phyloP scores from a whole-genome alignment of 176 grass and related monocot genomes.

The Ensete glaucum region DNA sequence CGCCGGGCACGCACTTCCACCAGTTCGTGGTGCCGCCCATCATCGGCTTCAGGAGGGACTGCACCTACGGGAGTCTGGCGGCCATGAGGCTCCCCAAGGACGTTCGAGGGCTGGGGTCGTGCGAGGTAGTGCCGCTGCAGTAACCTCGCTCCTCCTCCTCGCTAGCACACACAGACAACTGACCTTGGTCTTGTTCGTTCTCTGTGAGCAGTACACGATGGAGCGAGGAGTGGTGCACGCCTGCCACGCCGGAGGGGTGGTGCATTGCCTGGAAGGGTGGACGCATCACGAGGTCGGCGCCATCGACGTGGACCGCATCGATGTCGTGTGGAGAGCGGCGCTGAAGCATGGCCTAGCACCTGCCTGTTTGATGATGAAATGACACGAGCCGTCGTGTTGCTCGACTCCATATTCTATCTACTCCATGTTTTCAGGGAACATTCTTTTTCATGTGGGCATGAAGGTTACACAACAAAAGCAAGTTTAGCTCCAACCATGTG shows the following conservation, averaged over 20 bases:
- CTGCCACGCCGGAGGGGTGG: slow-evolving; percentile 94
- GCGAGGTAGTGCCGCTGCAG: slow-evolving; percentile 41
- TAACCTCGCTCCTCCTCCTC: background rate
- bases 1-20: slow-evolving; percentile 85
- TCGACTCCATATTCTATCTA: too few species aligned
- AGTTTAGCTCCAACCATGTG: too few species aligned
- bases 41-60: slow-evolving; percentile 72
- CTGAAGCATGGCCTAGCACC: slow-evolving; percentile 64
- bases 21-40: slow-evolving; percentile 95
- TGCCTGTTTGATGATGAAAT: slow-evolving; percentile 40
- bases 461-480: too few species aligned
- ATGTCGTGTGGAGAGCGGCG: slow-evolving; percentile 80
- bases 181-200: background rate
- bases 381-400: too few species aligned
- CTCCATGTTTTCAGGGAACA: too few species aligned
- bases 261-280: slow-evolving; percentile 89
- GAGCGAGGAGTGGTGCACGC: slow-evolving; percentile 86
- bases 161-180: too few species aligned
- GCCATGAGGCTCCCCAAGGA: slow-evolving; percentile 93
- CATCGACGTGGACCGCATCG: slow-evolving; percentile 74
- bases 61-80: slow-evolving; percentile 78
- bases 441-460: too few species aligned
- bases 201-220: slow-evolving; percentile 63
- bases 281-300: slow-evolving; percentile 91
- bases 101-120: slow-evolving; percentile 59